Conservation (phyloP, 2,329 filamentous ascomycete species). For the Colletotrichum sublineola region DNA sequence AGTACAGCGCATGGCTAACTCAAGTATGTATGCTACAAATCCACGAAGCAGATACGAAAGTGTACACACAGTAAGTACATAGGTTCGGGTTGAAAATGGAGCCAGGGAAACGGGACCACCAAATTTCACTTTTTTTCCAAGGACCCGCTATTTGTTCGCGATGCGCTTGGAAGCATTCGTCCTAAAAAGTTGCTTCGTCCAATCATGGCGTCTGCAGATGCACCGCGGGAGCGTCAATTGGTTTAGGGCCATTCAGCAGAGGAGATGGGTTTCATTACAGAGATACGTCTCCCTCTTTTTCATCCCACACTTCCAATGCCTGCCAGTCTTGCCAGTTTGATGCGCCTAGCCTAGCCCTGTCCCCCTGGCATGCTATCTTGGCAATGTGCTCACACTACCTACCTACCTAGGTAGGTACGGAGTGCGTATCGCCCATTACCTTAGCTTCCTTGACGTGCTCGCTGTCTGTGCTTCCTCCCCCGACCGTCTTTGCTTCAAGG, state of each 20-base stretch:
- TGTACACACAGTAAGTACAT: neutral
- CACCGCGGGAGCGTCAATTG: slow-evolving; percentile 20
- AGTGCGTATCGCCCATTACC: slow-evolving; percentile 3
- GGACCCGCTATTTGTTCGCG: slow-evolving; percentile 26
- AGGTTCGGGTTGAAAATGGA: neutral
- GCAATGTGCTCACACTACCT: neutral
- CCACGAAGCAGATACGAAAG: no score
- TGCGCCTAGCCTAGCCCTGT: slow-evolving; percentile 4
- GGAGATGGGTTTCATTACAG: slow-evolving; percentile 14
- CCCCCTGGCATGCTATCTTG: neutral
- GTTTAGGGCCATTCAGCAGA: slow-evolving; percentile 13
- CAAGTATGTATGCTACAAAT: neutral
- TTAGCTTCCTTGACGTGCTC: neutral
- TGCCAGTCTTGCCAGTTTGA: slow-evolving; percentile 2
- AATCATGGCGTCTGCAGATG: slow-evolving; percentile 27
- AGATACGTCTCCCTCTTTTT: neutral
- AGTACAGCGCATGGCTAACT: no score
- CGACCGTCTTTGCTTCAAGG: neutral
- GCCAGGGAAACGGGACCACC: slow-evolving; percentile 11
- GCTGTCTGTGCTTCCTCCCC: neutral
- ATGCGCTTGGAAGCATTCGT: slow-evolving; percentile 23
- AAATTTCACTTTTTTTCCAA: slow-evolving; percentile 26
- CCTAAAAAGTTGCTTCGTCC: slow-evolving; percentile 29
- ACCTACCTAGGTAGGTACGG: neutral
- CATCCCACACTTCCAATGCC: neutral